These are phyloP conservation scores for Camellia lanceoleosa DNA, from an alignment of 148 eudicot genomes.

Conservation along the genomic window DNA sequence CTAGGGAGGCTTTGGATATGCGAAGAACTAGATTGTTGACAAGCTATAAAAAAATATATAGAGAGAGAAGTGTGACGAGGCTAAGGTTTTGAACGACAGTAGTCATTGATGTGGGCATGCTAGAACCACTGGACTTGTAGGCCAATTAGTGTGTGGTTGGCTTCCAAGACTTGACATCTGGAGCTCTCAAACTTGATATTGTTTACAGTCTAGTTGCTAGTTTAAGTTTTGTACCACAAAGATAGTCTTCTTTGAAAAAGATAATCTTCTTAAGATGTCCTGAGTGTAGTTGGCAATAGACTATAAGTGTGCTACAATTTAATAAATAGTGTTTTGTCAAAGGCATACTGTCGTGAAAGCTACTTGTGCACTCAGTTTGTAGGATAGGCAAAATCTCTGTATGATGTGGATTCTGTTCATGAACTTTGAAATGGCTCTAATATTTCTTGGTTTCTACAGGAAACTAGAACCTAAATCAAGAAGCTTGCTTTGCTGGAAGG, in stretches of 20 bases:
- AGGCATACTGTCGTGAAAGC: neutral
- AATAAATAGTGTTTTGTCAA: neutral
- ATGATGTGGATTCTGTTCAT: neutral
- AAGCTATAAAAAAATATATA: neutral
- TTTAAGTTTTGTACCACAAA: neutral
- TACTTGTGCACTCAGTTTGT: constrained; percentile 6
- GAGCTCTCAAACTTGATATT: neutral
- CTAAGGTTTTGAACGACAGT: neutral
- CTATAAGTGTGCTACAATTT: neutral
- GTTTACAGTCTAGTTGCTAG: neutral
- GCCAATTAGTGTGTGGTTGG: neutral
- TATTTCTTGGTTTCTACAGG: constrained; percentile 41
- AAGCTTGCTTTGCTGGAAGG: constrained; percentile 84
- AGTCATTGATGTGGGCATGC: neutral
- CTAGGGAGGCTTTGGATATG: neutral
- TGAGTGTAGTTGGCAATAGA: constrained; percentile 1
- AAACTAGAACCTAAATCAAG: constrained; percentile 88
- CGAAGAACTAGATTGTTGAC: neutral
- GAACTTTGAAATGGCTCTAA: neutral
- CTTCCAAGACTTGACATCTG: neutral
- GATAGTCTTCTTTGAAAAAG: neutral
- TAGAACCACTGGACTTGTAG: neutral
- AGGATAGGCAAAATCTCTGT: neutral
- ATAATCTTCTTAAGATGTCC: neutral
- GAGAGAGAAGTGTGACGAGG: neutral